phyloP scores from a whole-genome alignment of 78 protist genomes.

The Chrysochromulina tobinii region DNA sequence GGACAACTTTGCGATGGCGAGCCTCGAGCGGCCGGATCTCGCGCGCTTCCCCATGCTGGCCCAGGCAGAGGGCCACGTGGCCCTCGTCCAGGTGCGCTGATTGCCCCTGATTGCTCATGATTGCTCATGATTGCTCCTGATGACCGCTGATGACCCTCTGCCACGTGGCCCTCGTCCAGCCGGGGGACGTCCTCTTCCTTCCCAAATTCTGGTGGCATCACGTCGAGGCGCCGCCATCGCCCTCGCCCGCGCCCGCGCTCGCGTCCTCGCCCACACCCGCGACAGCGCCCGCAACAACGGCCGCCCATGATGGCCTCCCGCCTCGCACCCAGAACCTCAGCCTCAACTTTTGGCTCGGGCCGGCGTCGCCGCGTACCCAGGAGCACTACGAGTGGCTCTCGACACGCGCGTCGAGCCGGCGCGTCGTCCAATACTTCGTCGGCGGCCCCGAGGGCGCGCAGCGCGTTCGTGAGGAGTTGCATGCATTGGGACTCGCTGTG shows the following conservation, averaged over 20 bases:
- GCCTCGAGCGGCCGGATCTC: neutral
- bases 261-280: no score
- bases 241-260: no score
- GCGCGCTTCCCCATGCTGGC: neutral
- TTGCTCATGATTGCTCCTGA: no score
- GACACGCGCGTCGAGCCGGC: neutral
- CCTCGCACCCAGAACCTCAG: neutral
- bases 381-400: neutral
- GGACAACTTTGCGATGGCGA: neutral
- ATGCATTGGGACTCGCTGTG: neutral
- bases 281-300: no score
- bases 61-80: neutral
- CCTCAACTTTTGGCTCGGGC: neutral
- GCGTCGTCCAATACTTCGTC: neutral
- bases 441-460: neutral
- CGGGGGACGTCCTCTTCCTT: neutral
- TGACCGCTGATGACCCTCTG: no score
- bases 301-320: no score
- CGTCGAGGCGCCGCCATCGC: neutral
- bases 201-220: neutral
- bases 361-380: no score
- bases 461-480: neutral
- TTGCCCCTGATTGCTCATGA: no score
- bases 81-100: neutral
- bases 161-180: neutral